A percentile compares a stretch with the other conserved stretches of the same genome.
Evolutionary conservation across 108 stramenopile genomes (phyloP).

Genomic region (Discostella pseudostelligera): DNA sequence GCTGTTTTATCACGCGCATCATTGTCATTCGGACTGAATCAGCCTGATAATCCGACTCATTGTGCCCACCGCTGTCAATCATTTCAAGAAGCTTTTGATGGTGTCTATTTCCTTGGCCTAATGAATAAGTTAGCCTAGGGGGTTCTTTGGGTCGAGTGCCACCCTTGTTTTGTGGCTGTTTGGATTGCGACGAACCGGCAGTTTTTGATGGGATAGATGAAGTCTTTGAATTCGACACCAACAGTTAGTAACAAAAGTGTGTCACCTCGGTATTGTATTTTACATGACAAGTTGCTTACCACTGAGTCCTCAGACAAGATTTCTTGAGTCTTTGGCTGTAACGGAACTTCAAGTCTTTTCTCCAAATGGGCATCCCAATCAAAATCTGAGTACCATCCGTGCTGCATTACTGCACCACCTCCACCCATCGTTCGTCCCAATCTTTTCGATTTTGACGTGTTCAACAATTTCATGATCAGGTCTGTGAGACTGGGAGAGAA

Average conservation of each 20-base stretch:
- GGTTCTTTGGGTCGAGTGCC: not conserved
- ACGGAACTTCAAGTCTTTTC: slow-evolving; percentile 57
- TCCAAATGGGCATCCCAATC: slow-evolving; percentile 76
- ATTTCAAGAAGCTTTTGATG: slow-evolving; percentile 52
- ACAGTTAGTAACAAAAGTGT: not conserved
- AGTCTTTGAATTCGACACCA: slow-evolving; percentile 27
- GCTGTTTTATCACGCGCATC: slow-evolving; percentile 48
- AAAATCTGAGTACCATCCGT: slow-evolving; percentile 78
- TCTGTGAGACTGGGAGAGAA: slow-evolving; percentile 51
- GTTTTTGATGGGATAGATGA: slow-evolving; percentile 5
- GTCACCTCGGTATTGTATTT: not conserved
- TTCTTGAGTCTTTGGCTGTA: slow-evolving; percentile 48
- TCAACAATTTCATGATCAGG: slow-evolving; percentile 70
- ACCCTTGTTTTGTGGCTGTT: not conserved
- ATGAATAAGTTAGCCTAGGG: slow-evolving; percentile 40
- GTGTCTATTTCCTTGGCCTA: slow-evolving; percentile 49
- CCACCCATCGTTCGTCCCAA: slow-evolving; percentile 81
- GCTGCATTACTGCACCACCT: slow-evolving; percentile 80
- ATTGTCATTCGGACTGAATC: slow-evolving; percentile 49
- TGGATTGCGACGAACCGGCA: not conserved
- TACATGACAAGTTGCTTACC: slow-evolving; percentile 22
- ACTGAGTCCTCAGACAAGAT: slow-evolving; percentile 34
- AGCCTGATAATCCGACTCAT: slow-evolving; percentile 18
- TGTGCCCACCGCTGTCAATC: slow-evolving; percentile 27
- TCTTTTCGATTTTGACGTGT: slow-evolving; percentile 67